phyloP scores from a whole-genome alignment of 2,329 filamentous ascomycete species.

The Chrysoporthe cubensis region DNA sequence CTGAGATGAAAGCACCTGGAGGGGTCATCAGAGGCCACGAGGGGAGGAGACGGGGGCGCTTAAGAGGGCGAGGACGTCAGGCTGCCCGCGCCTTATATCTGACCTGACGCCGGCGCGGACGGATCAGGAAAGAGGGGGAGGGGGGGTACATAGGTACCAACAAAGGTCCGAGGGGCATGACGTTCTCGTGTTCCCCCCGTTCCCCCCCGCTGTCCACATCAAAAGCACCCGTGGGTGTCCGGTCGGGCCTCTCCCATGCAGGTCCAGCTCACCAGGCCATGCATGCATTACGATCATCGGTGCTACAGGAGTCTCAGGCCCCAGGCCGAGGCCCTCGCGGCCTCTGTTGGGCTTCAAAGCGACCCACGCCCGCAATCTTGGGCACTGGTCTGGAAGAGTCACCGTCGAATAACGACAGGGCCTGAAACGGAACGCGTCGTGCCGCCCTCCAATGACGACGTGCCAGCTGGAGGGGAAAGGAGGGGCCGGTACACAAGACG shows the following conservation, averaged over 20 bases:
- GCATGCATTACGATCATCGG: neutral
- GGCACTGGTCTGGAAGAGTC: constrained; percentile 5
- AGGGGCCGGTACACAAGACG: neutral
- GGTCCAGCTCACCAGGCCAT: neutral
- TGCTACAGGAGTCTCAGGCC: neutral
- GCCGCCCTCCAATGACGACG: constrained; percentile 11
- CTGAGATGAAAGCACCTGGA: neutral
- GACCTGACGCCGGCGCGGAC: neutral
- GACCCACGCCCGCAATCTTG: constrained; percentile 7
- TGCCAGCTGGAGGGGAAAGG: constrained; percentile 12
- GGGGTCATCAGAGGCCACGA: neutral
- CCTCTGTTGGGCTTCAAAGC: constrained; percentile 7
- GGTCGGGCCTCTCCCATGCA: neutral
- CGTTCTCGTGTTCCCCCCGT: constrained; percentile 7
- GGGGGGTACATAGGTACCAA: neutral
- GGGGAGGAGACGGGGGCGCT: neutral
- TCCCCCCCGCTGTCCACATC: too few relatives aligned
- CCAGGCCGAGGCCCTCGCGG: neutral
- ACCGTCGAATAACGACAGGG: constrained; percentile 3
- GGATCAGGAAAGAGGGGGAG: constrained; percentile 17
- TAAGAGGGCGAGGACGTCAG: neutral
- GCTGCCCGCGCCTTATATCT: neutral
- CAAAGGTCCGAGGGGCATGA: constrained; percentile 5
- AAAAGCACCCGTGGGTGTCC: neutral
- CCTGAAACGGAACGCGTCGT: constrained; percentile 16